Base-by-base conservation (phyloP, 2,329 filamentous ascomycete species). In the Pleomassaria siparia region DNA sequence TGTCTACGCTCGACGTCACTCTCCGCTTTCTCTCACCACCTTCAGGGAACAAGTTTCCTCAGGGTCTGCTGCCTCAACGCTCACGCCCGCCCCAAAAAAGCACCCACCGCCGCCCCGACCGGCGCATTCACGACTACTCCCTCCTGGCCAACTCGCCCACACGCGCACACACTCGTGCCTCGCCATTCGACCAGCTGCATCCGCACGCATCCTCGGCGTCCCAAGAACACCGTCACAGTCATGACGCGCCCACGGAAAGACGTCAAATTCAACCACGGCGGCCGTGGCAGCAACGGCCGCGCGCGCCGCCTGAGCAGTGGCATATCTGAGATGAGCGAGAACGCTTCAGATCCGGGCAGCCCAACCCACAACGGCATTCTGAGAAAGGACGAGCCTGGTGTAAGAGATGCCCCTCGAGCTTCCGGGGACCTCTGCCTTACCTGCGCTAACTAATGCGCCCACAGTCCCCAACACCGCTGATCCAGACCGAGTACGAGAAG, bases 401-500 rank as follows among this genome's bases (percentile, higher is more conserved):
- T 50, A 46, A 32, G 39, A 44, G 24, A 21, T 37, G 22, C 40
- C 25, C 9, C 26, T 15, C 28, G 15, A 32, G 46, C 37, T 47
- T 46, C 13, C 18, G 40, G 18, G 25, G 28, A 22, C 25, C 25
- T 15, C 40, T 9, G 35, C 41, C 4, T 39, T 32, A 35, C 25
- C 15, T 30, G 26, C 44, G 40, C 44, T 44, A 63, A 18, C 32
- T 35, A 21, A 35, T 16, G 67, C 52, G 67, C 56, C 35, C 21
- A 40, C 53, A 68, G 65, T 51, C 71, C 61, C 53, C 70, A 41
- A 70, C 75, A 43, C 58, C 63, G 39, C 66, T 71, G 43, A 67
- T 67, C 46, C 70, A 76, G 49, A 81, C 83, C 59, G 94, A 96
- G 53, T 96, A 95, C 72, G 91, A 97, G 70, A 97, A 97, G 83